Percentiles rank a stretch among this genome's conserved stretches.
Conservation (phyloP, 2,329 filamentous ascomycete species). For the Monosporascus sp. region DNA sequence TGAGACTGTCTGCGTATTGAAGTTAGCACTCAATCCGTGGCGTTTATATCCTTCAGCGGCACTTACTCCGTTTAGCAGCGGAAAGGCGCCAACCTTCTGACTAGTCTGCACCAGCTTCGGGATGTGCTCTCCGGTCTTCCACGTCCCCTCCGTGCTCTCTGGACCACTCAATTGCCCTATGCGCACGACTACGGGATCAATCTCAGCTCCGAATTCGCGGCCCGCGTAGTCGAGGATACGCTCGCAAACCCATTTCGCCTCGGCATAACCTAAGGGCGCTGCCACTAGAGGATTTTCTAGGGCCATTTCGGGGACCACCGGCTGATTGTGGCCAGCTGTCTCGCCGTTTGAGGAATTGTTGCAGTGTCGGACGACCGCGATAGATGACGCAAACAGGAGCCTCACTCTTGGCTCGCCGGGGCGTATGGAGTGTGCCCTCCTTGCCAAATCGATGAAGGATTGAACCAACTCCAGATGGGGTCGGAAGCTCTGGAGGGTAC, state of each 20-base stretch:
- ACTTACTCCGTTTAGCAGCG: constrained; percentile 12
- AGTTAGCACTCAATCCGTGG: not conserved
- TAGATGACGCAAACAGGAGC: constrained; percentile 26
- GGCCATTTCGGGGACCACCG: constrained; percentile 30
- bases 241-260: constrained; percentile 43
- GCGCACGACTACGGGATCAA: constrained; percentile 33
- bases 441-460: constrained; percentile 1
- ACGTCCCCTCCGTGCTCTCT: constrained; percentile 31
- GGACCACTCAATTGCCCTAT: constrained; percentile 41
- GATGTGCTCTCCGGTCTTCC: constrained; percentile 42
- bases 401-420: constrained; percentile 6
- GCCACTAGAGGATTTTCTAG: constrained; percentile 27
- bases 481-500: constrained; percentile 8
- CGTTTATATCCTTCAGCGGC: not conserved
- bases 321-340: not conserved
- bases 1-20: constrained; percentile 7
- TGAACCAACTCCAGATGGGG: constrained; percentile 6
- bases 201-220: constrained; percentile 23
- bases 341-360: not conserved
- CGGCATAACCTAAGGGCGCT: constrained; percentile 36
- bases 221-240: constrained; percentile 36
- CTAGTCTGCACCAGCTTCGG: constrained; percentile 36
- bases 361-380: constrained; percentile 22
- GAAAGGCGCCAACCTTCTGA: constrained; percentile 24
- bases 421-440: not conserved